A percentile compares a stretch with the other conserved stretches of the same genome.
Conservation (phyloP, 1,139 yeast species). For the Ogataea hybrid region DNA sequence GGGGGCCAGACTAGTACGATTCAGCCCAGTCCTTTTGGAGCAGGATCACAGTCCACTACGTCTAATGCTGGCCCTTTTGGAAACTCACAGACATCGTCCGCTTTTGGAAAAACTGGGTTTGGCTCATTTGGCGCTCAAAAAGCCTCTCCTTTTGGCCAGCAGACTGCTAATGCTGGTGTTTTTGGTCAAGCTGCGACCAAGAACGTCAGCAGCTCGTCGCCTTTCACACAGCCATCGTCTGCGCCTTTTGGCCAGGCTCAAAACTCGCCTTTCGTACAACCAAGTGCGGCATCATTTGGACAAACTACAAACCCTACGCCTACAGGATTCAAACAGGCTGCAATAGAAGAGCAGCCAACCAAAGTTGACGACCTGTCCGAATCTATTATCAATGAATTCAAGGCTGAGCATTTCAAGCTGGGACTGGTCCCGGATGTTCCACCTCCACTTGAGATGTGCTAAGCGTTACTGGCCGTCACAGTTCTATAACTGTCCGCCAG, state of each 20-base stretch:
- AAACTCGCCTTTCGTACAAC: slow-evolving; percentile 8
- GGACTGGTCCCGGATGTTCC: slow-evolving; percentile 78
- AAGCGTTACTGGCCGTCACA: slow-evolving; percentile 17
- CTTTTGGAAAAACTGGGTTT: slow-evolving; percentile 10
- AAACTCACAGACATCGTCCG: slow-evolving; percentile 4
- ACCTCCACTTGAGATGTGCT: slow-evolving; percentile 61
- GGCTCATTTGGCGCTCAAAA: slow-evolving; percentile 1
- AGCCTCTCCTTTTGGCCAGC: neutral
- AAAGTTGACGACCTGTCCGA: slow-evolving; percentile 41
- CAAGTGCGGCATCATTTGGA: neutral
- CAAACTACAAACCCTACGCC: neutral
- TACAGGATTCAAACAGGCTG: slow-evolving; percentile 15
- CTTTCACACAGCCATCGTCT: neutral
- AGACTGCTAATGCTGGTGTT: neutral
- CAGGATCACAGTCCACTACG: neutral
- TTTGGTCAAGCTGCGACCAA: neutral
- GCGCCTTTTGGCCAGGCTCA: slow-evolving; percentile 1
- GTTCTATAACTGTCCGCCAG: slow-evolving; percentile 22
- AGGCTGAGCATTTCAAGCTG: slow-evolving; percentile 49
- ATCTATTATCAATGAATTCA: slow-evolving; percentile 47
- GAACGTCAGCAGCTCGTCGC: neutral
- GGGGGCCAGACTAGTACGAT: neutral
- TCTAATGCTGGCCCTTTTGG: slow-evolving; percentile 4
- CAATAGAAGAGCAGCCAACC: slow-evolving; percentile 33
- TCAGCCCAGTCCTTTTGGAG: slow-evolving; percentile 7